Evolutionary conservation across 192 early-diverging fungal species (phyloP).

Genomic region (Geranomyces michiganensis): DNA sequence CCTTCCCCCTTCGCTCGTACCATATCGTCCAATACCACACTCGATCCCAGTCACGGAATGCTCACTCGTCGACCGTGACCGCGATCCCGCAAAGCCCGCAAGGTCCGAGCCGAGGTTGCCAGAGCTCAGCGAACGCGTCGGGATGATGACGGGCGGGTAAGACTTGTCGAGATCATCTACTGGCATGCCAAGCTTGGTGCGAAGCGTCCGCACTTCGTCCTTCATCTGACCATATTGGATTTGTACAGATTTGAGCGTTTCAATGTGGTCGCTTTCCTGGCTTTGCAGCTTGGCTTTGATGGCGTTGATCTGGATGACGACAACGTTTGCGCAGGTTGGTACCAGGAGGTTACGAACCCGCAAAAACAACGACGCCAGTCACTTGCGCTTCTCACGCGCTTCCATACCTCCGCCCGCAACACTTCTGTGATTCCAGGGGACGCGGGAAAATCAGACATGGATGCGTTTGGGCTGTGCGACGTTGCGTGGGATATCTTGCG

Average conservation of each 20-base stretch:
- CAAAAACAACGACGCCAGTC: neutral
- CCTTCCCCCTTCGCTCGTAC: slow-evolving; percentile 1
- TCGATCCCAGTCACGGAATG: slow-evolving; percentile 13
- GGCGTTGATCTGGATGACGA: slow-evolving; percentile 29
- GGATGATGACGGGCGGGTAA: slow-evolving; percentile 33
- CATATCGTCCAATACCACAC: neutral
- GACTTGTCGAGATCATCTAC: slow-evolving; percentile 34
- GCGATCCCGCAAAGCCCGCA: neutral
- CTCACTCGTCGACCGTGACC: slow-evolving; percentile 21
- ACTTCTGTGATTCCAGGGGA: slow-evolving; percentile 40
- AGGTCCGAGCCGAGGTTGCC: slow-evolving; percentile 10
- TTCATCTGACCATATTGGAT: slow-evolving; percentile 39
- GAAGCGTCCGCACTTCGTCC: slow-evolving; percentile 30
- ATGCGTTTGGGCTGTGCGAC: slow-evolving; percentile 36
- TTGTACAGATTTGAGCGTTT: slow-evolving; percentile 11
- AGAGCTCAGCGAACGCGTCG: neutral
- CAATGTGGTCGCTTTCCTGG: slow-evolving; percentile 40
- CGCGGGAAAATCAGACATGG: slow-evolving; percentile 33
- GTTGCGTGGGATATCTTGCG: slow-evolving; percentile 31
- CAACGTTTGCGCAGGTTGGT: neutral
- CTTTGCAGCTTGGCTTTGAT: slow-evolving; percentile 28
- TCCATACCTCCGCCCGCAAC: slow-evolving; percentile 44
- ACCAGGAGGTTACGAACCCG: neutral
- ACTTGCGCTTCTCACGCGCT: neutral
- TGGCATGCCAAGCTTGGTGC: slow-evolving; percentile 25